phyloP scores from a whole-genome alignment of 345 rosid species.

The Heritiera fomes region DNA sequence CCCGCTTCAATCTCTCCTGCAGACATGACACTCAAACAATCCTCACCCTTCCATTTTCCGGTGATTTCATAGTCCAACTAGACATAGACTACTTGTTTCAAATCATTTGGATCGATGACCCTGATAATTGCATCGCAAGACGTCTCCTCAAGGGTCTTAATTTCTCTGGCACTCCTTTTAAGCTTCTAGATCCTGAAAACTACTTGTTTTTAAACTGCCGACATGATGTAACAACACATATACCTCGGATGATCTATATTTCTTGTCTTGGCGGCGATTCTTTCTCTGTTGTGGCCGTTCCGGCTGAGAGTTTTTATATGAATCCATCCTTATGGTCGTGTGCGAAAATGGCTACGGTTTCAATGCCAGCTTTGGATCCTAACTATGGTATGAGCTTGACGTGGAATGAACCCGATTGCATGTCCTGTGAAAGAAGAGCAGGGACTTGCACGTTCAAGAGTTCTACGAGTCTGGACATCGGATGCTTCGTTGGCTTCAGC shows the following conservation, averaged over 20 bases:
- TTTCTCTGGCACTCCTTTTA: too few relatives aligned
- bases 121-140: too few relatives aligned
- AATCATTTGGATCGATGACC: too few relatives aligned
- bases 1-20: too few relatives aligned
- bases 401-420: slow-evolving; percentile 10
- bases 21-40: too few relatives aligned
- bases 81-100: too few relatives aligned
- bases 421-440: slow-evolving; percentile 15
- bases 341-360: not conserved
- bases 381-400: not conserved
- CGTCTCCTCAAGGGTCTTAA: too few relatives aligned
- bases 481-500: not conserved
- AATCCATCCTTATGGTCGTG: not conserved
- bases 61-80: too few relatives aligned
- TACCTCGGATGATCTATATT: not conserved
- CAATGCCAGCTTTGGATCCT: not conserved
- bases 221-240: not conserved
- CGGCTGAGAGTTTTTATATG: not conserved
- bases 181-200: too few relatives aligned
- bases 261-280: slow-evolving; percentile 28
- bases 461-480: not conserved
- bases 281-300: slow-evolving; percentile 12
- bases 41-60: too few relatives aligned
- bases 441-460: slow-evolving; percentile 24
- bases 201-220: too few relatives aligned